Evolutionary conservation across 768 basidiomycete genomes (phyloP).

Genomic region (Leccinum uliginosum): DNA sequence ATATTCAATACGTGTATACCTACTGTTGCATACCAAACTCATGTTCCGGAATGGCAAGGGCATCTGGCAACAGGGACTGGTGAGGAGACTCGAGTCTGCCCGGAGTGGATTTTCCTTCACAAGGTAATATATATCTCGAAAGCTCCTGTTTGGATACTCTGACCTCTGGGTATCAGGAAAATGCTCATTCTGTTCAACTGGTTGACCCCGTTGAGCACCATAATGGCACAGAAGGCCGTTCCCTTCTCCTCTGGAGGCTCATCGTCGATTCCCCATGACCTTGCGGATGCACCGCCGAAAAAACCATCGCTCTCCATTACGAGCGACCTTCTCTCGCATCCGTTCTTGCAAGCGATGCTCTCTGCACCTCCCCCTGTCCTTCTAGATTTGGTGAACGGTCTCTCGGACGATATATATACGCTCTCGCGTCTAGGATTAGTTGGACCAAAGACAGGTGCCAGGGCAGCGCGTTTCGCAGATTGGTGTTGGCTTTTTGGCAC

Average conservation of each 20-base stretch:
- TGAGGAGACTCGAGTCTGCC: constrained; percentile 51
- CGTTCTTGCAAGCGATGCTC: constrained; percentile 70
- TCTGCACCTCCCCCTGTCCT: constrained; percentile 81
- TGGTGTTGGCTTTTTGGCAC: constrained; percentile 87
- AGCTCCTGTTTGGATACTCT: neutral
- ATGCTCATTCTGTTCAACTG: constrained; percentile 81
- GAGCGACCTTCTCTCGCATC: constrained; percentile 38
- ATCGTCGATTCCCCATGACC: constrained; percentile 20
- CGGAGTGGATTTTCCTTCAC: constrained; percentile 67
- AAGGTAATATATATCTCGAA: constrained; percentile 43
- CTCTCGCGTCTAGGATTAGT: constrained; percentile 67
- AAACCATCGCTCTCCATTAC: constrained; percentile 8
- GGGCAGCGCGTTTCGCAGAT: constrained; percentile 71
- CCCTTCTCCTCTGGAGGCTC: constrained; percentile 47
- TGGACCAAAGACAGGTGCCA: constrained; percentile 57
- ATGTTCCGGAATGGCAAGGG: constrained; percentile 41
- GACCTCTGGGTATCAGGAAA: constrained; percentile 47
- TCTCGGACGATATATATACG: constrained; percentile 79
- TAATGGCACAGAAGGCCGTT: constrained; percentile 65
- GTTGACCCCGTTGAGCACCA: constrained; percentile 67
- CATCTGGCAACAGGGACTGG: constrained; percentile 53
- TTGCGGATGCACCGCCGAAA: constrained; percentile 11
- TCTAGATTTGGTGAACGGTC: constrained; percentile 68
- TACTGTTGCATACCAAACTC: constrained; percentile 61
- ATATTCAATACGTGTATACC: constrained; percentile 72